These are phyloP conservation scores for Rhynchosporium secalis DNA, from an alignment of 2,329 filamentous ascomycete species.

Conservation along the genomic window DNA sequence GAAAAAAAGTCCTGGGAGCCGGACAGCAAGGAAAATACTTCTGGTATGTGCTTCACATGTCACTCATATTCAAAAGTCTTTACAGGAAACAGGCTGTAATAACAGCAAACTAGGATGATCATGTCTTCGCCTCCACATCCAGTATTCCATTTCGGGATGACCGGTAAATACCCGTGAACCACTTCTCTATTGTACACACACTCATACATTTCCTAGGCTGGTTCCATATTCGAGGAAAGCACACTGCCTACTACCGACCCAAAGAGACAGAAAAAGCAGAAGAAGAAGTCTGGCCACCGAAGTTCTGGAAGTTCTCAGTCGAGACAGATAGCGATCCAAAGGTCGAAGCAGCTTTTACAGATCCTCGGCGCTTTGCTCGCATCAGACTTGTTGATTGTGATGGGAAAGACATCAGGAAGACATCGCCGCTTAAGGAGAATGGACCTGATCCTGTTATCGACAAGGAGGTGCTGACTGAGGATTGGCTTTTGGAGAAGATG, in stretches of 20 bases:
- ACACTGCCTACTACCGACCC: constrained; percentile 78
- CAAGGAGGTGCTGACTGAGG: constrained; percentile 70
- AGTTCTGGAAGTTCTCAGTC: constrained; percentile 83
- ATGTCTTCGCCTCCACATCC: constrained; percentile 78
- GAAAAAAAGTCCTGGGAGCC: constrained; percentile 68
- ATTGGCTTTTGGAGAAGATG: constrained; percentile 73
- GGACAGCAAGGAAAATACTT: constrained; percentile 97
- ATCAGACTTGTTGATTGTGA: constrained; percentile 81
- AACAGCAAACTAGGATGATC: constrained; percentile 53
- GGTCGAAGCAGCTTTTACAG: constrained; percentile 75
- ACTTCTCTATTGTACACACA: neutral
- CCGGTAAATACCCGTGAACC: constrained; percentile 44
- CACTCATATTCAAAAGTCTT: neutral
- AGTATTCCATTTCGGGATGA: constrained; percentile 84
- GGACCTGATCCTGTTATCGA: constrained; percentile 91
- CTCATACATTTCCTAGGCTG: constrained; percentile 54
- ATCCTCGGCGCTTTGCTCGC: constrained; percentile 75
- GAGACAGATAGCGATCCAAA: constrained; percentile 57
- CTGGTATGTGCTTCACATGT: constrained; percentile 53
- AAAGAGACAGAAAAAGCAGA: constrained; percentile 45
- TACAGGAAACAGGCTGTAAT: neutral
- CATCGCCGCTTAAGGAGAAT: constrained; percentile 83
- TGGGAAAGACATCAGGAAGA: constrained; percentile 71
- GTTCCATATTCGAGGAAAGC: constrained; percentile 81
- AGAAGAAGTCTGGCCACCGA: constrained; percentile 78